A percentile compares a stretch with the other conserved stretches of the same genome.
Conservation (phyloP, 306 rosid species). For the Lupinus albus region DNA sequence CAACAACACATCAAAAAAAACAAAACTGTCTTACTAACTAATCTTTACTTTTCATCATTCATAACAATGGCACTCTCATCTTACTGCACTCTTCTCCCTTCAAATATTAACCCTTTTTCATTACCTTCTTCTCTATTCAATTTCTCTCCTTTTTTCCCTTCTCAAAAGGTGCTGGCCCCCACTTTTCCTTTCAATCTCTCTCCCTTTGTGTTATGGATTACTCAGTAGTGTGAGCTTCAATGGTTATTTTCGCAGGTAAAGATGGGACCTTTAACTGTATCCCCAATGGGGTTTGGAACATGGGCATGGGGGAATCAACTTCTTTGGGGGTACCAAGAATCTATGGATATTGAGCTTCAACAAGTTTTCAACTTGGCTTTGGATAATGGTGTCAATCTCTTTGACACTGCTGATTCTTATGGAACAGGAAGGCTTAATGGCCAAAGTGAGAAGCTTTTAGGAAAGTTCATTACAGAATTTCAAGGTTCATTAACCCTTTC, state of each 20-base stretch:
- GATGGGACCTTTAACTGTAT: constrained; percentile 82
- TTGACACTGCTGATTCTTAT: constrained; percentile 92
- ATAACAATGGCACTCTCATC: constrained; percentile 52
- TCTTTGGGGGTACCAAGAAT: constrained; percentile 82
- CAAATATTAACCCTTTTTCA: constrained; percentile 42
- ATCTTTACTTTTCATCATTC: neutral
- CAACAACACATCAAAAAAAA: neutral
- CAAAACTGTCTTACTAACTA: neutral
- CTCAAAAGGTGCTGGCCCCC: constrained; percentile 72
- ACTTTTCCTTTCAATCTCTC: neutral
- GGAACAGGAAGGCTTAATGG: constrained; percentile 93
- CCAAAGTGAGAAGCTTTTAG: constrained; percentile 88
- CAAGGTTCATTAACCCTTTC: constrained; percentile 53
- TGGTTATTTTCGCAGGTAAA: constrained; percentile 58
- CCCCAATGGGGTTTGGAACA: constrained; percentile 96
- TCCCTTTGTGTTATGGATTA: too few species aligned
- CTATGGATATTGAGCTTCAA: constrained; percentile 90
- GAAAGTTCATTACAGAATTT: constrained; percentile 68
- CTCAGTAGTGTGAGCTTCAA: neutral
- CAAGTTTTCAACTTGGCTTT: constrained; percentile 72
- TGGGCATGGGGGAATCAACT: constrained; percentile 99
- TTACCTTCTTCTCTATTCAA: constrained; percentile 58
- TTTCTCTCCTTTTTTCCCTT: constrained; percentile 73
- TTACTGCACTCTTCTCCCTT: constrained; percentile 38
- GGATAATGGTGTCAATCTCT: constrained; percentile 80